Base-by-base conservation (phyloP, 495 filamentous ascomycete species). In the Neurospora sublineolata region DNA sequence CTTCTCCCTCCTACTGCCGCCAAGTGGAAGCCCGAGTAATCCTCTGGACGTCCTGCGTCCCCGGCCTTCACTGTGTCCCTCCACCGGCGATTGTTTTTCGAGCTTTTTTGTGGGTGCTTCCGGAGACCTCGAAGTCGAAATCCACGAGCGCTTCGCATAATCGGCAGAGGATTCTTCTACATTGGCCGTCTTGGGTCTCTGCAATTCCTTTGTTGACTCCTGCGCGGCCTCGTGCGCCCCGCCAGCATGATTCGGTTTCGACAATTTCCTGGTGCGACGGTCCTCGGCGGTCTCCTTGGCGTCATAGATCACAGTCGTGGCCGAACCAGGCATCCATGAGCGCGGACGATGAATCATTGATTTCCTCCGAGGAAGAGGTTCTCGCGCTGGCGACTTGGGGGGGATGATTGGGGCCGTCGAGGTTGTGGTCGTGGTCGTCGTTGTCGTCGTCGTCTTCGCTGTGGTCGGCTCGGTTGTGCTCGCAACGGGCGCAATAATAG, bases 111-210 rank as follows among this genome's bases (percentile, higher is more conserved):
- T 37, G 33, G 76, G 81, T 42, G 90, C 89, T 27, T 87, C 90
- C 5, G 89, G 87, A 7, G 90, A 89, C 64, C 87, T 83, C 39
- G 89, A 89, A 11, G 86, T 81, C 10, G 87, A 81, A 16, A 87
- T 86, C 90, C 91, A 93, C 60, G 90, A 89, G 76, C 87, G 87
- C 73, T 86, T 87, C 14, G 90, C 88, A 74, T 92, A 85, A 72
- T 83, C 88, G 72, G 88, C 86, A 76, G 93, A 85, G 37, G 89
- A 87, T 52, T 88, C 89, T 52, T 88, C 89, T 76, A 90, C 86
- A 9, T 7, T 64, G 52, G 52, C 52, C 5, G 70, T 78, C 71
- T 77, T 78, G 20, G 80, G 73, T 36, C 76, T 73, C 33, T 84
- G 80, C 52, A 77, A 46, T 12, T 75, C 37, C 14, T 72, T 76